Percentiles rank a stretch among this genome's conserved stretches.
phyloP scores from a whole-genome alignment of 352 stramenopile genomes.

The Pythium graminicola region DNA sequence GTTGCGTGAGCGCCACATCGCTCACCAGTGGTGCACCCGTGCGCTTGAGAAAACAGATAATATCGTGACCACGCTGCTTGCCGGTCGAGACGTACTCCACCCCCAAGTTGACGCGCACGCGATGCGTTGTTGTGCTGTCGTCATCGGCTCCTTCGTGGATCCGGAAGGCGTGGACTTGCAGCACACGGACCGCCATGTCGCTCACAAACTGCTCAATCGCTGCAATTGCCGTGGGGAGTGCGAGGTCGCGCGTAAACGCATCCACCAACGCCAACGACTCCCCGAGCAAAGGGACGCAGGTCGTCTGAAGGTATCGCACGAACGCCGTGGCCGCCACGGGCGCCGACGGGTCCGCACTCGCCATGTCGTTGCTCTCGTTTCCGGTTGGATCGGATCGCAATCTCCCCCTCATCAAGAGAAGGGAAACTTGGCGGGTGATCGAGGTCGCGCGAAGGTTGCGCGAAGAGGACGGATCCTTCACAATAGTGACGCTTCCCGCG shows the following conservation, averaged over 20 bases:
- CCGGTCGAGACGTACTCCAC: slow-evolving; percentile 55
- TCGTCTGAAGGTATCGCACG: slow-evolving; percentile 51
- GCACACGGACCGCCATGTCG: slow-evolving; percentile 50
- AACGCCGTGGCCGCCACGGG: slow-evolving; percentile 41
- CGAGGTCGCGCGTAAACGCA: slow-evolving; percentile 41
- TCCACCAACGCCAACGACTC: slow-evolving; percentile 38
- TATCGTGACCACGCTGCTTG: slow-evolving; percentile 62
- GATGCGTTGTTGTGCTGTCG: slow-evolving; percentile 6
- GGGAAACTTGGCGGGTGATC: not conserved
- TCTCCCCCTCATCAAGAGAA: not conserved
- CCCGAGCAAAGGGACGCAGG: slow-evolving; percentile 63
- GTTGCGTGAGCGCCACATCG: slow-evolving; percentile 67
- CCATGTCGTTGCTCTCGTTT: slow-evolving; percentile 22
- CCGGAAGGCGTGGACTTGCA: slow-evolving; percentile 72
- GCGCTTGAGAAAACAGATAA: slow-evolving; percentile 86
- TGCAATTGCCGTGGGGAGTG: slow-evolving; percentile 23
- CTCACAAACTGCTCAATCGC: slow-evolving; percentile 66
- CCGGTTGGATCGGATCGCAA: too few species aligned
- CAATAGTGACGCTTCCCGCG: slow-evolving; percentile 16
- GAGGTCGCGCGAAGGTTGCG: slow-evolving; percentile 24
- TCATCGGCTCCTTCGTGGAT: slow-evolving; percentile 4
- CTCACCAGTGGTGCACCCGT: slow-evolving; percentile 54
- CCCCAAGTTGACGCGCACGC: slow-evolving; percentile 67
- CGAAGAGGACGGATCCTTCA: not conserved
- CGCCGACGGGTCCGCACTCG: slow-evolving; percentile 28